Evolutionary conservation across 495 filamentous ascomycete species (phyloP).

Genomic region (Rostrohypoxylon terebratum): DNA sequence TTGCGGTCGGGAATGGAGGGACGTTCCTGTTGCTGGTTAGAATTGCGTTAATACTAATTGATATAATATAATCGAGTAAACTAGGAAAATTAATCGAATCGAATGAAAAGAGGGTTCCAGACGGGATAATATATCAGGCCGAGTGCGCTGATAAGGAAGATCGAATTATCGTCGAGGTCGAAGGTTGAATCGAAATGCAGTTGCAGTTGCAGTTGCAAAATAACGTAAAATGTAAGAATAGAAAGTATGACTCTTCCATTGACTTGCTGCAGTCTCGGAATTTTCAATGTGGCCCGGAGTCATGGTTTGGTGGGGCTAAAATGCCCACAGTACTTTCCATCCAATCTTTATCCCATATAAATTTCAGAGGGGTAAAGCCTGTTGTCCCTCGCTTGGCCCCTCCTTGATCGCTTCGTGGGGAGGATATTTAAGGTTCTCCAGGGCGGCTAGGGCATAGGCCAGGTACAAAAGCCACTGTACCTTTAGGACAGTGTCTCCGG

Average conservation of each 20-base stretch:
- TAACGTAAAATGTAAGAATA: neutral
- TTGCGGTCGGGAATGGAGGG: conserved; percentile 59
- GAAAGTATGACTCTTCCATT: conserved; percentile 24
- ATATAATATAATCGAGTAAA: neutral
- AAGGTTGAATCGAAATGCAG: neutral
- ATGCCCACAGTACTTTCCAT: conserved; percentile 5
- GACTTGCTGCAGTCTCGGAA: conserved; percentile 32
- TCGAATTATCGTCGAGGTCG: conserved; percentile 16
- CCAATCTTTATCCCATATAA: conserved; percentile 5
- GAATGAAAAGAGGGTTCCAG: neutral
- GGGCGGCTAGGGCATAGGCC: conserved; percentile 6
- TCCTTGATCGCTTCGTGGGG: conserved; percentile 31
- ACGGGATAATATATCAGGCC: neutral
- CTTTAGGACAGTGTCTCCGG: neutral
- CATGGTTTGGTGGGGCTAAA: conserved; percentile 23
- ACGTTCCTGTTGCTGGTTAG: conserved; percentile 51
- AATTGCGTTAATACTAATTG: conserved; percentile 27
- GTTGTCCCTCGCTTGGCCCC: conserved; percentile 15
- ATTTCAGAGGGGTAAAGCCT: conserved; percentile 38
- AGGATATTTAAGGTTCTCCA: conserved; percentile 1
- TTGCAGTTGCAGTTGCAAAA: neutral
- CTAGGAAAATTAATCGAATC: neutral
- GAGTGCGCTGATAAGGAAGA: neutral
- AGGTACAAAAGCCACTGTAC: conserved; percentile 13
- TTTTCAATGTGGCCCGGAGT: conserved; percentile 33